These are phyloP conservation scores for Neurospora sp. DNA, from an alignment of 2,329 filamentous ascomycete genomes.

Conservation along the genomic window DNA sequence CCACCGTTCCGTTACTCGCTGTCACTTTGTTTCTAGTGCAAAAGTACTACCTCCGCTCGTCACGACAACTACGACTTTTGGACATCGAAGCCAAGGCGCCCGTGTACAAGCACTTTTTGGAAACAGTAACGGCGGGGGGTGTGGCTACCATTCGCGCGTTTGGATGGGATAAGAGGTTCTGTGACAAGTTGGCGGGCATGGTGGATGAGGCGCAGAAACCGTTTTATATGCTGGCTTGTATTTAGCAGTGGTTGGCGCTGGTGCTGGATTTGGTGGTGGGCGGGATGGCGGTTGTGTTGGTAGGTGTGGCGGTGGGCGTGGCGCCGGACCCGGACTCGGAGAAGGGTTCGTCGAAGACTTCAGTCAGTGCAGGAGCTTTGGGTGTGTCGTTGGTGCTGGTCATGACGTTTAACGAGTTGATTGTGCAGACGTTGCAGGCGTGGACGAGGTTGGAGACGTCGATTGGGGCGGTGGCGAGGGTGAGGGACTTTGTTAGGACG, in stretches of 20 bases:
- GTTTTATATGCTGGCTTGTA: constrained; percentile 10
- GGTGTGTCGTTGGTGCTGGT: constrained; percentile 2
- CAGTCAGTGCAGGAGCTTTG: neutral
- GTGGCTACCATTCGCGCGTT: constrained; percentile 40
- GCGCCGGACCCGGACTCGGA: neutral
- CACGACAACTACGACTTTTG: constrained; percentile 41
- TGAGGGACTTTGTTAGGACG: constrained; percentile 5
- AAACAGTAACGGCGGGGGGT: constrained; percentile 31
- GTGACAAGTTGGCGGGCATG: constrained; percentile 25
- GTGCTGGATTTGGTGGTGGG: constrained; percentile 12
- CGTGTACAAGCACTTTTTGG: constrained; percentile 37
- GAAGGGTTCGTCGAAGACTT: neutral
- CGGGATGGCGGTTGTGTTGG: constrained; percentile 9
- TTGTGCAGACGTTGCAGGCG: constrained; percentile 2
- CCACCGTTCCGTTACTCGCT: constrained; percentile 5
- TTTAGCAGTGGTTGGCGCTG: constrained; percentile 15
- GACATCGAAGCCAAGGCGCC: constrained; percentile 42
- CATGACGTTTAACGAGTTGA: neutral
- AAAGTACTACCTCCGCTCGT: constrained; percentile 44
- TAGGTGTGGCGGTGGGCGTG: neutral
- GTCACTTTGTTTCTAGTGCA: constrained; percentile 27
- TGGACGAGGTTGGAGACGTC: constrained; percentile 12
- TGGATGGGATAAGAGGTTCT: constrained; percentile 31
- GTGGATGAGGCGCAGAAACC: constrained; percentile 18
- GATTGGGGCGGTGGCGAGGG: constrained; percentile 10